phyloP scores from a whole-genome alignment of 2,329 filamentous ascomycete species.

The Penicillium sp. region DNA sequence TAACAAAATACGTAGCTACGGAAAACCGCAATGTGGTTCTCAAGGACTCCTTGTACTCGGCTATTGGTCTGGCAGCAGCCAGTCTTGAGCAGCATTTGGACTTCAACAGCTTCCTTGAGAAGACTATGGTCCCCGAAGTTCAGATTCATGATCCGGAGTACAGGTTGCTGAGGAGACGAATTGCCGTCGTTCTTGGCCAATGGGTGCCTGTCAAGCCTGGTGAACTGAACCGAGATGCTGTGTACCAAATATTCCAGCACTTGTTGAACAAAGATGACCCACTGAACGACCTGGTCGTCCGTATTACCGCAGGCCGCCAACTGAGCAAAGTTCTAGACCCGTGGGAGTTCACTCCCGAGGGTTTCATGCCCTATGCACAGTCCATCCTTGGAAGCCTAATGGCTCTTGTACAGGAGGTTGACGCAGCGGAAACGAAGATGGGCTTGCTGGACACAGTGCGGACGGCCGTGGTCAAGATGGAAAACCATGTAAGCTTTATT shows the following conservation, averaged over 20 bases:
- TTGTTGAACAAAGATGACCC: slow-evolving; percentile 78
- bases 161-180: slow-evolving; percentile 83
- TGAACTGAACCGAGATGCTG: slow-evolving; percentile 69
- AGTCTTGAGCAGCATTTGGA: slow-evolving; percentile 77
- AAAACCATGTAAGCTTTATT: slow-evolving; percentile 63
- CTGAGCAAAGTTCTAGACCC: slow-evolving; percentile 82
- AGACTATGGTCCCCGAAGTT: slow-evolving; percentile 77
- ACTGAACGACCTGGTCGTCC: slow-evolving; percentile 87
- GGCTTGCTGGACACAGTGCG: slow-evolving; percentile 86
- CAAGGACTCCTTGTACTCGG: slow-evolving; percentile 94
- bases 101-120: slow-evolving; percentile 79
- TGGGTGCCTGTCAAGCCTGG: slow-evolving; percentile 84
- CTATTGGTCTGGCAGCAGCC: slow-evolving; percentile 83
- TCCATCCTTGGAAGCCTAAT: slow-evolving; percentile 76
- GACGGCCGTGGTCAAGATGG: slow-evolving; percentile 79
- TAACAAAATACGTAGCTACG: slow-evolving; percentile 33
- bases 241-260: slow-evolving; percentile 90
- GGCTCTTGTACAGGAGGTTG: slow-evolving; percentile 77
- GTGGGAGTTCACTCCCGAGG: slow-evolving; percentile 75
- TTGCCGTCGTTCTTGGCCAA: slow-evolving; percentile 85
- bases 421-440: slow-evolving; percentile 86
- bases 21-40: slow-evolving; percentile 74
- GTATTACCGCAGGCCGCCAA: slow-evolving; percentile 86
- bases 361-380: slow-evolving; percentile 78
- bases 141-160: slow-evolving; percentile 71